phyloP scores from a whole-genome alignment of 1,139 yeast genomes.

The Suhomyces bribrorum region DNA sequence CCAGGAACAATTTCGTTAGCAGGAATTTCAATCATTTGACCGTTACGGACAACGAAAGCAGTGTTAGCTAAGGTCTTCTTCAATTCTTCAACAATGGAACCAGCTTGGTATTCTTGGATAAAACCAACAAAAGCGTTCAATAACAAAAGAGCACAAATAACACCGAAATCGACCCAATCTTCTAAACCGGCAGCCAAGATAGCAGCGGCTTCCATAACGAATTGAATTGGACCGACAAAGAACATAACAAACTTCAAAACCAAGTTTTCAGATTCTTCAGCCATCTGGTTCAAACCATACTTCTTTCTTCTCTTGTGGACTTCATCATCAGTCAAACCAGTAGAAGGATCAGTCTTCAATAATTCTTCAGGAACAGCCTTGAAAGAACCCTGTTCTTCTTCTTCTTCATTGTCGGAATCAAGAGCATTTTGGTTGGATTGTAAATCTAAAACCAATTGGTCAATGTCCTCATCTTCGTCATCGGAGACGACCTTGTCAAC shows the following conservation, averaged over 20 bases:
- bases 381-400: conserved; percentile 46
- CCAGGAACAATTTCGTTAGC: conserved; percentile 91
- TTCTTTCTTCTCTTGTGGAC: conserved; percentile 87
- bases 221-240: conserved; percentile 97
- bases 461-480: conserved; percentile 83
- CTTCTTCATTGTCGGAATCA: conserved; percentile 50
- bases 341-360: conserved; percentile 80
- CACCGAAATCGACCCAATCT: conserved; percentile 99
- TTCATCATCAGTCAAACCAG: conserved; percentile 82
- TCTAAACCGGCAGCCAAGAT: conserved; percentile 96
- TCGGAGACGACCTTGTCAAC: conserved; percentile 53
- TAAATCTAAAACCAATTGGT: conserved; percentile 83
- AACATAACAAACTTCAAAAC: conserved; percentile 84
- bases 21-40: conserved; percentile 69
- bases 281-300: conserved; percentile 92
- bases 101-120: conserved; percentile 96
- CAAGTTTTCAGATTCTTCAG: conserved; percentile 86
- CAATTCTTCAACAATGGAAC: conserved; percentile 92
- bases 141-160: conserved; percentile 83
- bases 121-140: conserved; percentile 95
- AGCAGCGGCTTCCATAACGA: conserved; percentile 99
- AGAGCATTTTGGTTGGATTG: conserved; percentile 71
- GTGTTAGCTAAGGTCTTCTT: conserved; percentile 91
- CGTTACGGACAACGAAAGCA: conserved; percentile 85
- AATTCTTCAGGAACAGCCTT: conserved; percentile 87